Evolutionary conservation across 805 yeast genomes (phyloP), one percentile per base, ranked within the genome.

Genomic region (Torulaspora microellipsoides): DNA sequence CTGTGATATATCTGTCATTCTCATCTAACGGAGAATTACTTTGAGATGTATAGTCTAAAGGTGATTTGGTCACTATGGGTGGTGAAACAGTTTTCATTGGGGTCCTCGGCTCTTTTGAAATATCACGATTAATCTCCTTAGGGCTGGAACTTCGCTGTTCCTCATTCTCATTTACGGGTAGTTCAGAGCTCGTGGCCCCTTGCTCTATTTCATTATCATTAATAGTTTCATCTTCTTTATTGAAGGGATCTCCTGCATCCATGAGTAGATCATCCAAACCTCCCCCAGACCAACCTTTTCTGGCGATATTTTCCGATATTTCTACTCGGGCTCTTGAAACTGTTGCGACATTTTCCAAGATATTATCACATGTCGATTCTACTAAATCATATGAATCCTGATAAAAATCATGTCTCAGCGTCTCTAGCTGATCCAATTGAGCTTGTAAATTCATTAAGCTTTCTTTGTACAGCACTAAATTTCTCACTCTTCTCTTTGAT

Each of bases 251-350:
- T 1, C 84, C 83, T 31, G 85, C 79, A 28, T 74, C 69, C 1
- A 78, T 69, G 17, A 85, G 67, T 41, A 85, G 66, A 20, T 76
- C 81, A 56, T 87, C 95, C 28, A 88, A 66, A 0, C 95, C 95
- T 23, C 91, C 93, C 11, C 95, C 95, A 3, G 83, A 75, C 86
- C 89, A 82, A 4, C 95, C 93, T 58, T 88, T 88, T 44, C 79
- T 72, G 0, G 95, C 95, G 15, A 88, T 78, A 23, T 84, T 82
- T 55, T 85, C 95, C 53, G 78, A 80, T 14, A 87, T 78, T 54
- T 86, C 93, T 13, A 88, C 78, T 59, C 88, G 91, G 2, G 93
- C 90, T 38, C 87, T 68, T 1, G 86, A 81, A 4, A 84, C 69
- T 1, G 83, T 72, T 1, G 87, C 83, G 1, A 86, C 72, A 40